phyloP scores from a whole-genome alignment of 495 filamentous ascomycete genomes.

The Sordaria brevicollis region DNA sequence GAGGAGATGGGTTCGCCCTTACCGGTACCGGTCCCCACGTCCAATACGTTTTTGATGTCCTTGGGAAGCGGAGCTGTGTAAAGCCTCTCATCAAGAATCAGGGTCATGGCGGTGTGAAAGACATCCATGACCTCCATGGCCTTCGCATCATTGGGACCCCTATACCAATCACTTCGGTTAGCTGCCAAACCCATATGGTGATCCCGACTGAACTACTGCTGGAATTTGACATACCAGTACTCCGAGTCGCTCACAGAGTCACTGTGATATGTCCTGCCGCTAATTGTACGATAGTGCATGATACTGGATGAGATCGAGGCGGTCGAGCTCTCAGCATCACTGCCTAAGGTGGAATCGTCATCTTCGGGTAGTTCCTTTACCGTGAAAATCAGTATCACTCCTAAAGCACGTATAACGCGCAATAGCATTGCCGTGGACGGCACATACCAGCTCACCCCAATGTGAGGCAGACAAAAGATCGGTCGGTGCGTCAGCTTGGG shows the following conservation, averaged over 20 bases:
- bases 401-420: background rate
- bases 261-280: constrained; percentile 21
- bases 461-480: background rate
- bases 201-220: too few relatives aligned
- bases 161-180: background rate
- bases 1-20: background rate
- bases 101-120: constrained; percentile 17
- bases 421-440: background rate
- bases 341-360: constrained; percentile 26
- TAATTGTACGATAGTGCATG: constrained; percentile 21
- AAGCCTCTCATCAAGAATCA: constrained; percentile 37
- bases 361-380: constrained; percentile 9
- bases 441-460: background rate
- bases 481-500: background rate
- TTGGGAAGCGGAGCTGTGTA: constrained; percentile 43
- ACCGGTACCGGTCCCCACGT: constrained; percentile 51
- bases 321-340: constrained; percentile 14
- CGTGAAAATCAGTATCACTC: background rate
- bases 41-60: constrained; percentile 38
- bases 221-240: constrained; percentile 16
- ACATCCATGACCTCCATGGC: constrained; percentile 25
- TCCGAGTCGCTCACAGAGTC: constrained; percentile 6
- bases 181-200: background rate
- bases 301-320: constrained; percentile 26
- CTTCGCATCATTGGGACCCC: constrained; percentile 24